Evolutionary conservation across 805 yeast genomes (phyloP), one percentile per base, ranked within the genome.

Genomic region (Cyberlindnera xylosilytica): DNA sequence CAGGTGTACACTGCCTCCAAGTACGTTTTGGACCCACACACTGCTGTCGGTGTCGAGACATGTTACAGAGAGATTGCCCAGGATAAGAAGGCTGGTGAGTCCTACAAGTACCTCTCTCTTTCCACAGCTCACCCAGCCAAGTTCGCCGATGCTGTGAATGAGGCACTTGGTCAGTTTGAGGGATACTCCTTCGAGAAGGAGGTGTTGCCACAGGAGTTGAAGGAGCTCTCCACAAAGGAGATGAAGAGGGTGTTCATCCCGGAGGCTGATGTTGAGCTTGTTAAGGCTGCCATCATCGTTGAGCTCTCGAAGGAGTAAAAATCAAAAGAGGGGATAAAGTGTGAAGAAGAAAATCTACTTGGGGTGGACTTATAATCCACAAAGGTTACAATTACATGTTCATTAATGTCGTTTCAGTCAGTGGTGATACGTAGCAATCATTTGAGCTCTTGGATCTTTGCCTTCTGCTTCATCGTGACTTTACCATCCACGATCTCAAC

Each of bases 71-170:
- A 77, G 58, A 76, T 84, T 40, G 71, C 69, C 13, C 59, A 65
- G 38, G 79, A 74, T 49, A 57, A 62, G 22, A 74, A 69, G 34
- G 60, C 63, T 20, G 65, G 66, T 29, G 45, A 63, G 18, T 60
- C 69, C 22, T 65, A 72, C 30, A 70, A 76, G 42, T 75, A 74
- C 52, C 74, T 93, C 34, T 85, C 96, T 5, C 76, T 93, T 45
- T 85, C 97, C 10, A 93, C 99, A 36, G 99, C 99, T 8, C 99
- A 93, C 63, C 99, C 99, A 33, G 99, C 99, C 47, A 93, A 93
- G 68, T 93, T 93, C 60, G 87, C 96, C 20, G 97, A 88, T 50
- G 99, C 96, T 38, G 99, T 93, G 20, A 83, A 90, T 64, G 69
- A 76, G 54, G 88, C 98, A 3, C 73, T 93, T 51, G 61, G 66